These are phyloP conservation scores for Sphaerulina populicola DNA, from an alignment of 2,329 filamentous ascomycete genomes.

Conservation along the genomic window DNA sequence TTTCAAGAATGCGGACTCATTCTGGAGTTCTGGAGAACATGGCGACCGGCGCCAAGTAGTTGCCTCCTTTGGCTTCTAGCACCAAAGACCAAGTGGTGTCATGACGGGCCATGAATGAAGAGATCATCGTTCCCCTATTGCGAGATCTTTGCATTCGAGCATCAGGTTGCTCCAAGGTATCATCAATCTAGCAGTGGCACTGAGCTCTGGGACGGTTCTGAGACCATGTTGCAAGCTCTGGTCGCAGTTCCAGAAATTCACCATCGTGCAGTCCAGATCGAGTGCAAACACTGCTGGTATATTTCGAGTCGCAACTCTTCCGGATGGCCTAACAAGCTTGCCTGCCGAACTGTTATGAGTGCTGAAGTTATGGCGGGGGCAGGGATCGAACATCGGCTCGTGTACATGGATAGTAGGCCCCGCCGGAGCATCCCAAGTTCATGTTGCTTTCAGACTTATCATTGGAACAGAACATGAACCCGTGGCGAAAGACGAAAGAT, in stretches of 20 bases:
- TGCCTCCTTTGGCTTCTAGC: conserved; percentile 12
- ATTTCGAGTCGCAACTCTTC: conserved; percentile 16
- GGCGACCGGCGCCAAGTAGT: conserved; percentile 18
- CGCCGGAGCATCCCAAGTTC: no score
- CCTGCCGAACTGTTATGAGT: neutral
- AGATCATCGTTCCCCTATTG: conserved; percentile 9
- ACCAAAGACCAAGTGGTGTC: conserved; percentile 14
- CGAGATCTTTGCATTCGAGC: conserved; percentile 16
- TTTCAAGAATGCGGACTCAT: conserved; percentile 8
- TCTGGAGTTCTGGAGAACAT: conserved; percentile 15
- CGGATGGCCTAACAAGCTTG: conserved; percentile 15
- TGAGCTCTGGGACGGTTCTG: conserved; percentile 29
- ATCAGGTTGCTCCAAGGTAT: conserved; percentile 20
- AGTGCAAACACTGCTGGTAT: conserved; percentile 14
- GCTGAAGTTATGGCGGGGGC: neutral
- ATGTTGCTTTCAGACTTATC: no score
- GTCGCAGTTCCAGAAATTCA: conserved; percentile 10
- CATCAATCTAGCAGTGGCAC: conserved; percentile 4
- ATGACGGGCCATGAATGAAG: conserved; percentile 1
- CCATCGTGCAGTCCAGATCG: conserved; percentile 10
- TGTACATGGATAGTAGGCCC: neutral
- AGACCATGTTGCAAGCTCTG: conserved; percentile 32
- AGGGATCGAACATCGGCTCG: neutral
- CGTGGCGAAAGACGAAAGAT: no score
- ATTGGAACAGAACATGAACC: no score